These are phyloP conservation scores for Capsicum rhomboideum DNA, from an alignment of 257 asterid genomes.

Conservation along the genomic window DNA sequence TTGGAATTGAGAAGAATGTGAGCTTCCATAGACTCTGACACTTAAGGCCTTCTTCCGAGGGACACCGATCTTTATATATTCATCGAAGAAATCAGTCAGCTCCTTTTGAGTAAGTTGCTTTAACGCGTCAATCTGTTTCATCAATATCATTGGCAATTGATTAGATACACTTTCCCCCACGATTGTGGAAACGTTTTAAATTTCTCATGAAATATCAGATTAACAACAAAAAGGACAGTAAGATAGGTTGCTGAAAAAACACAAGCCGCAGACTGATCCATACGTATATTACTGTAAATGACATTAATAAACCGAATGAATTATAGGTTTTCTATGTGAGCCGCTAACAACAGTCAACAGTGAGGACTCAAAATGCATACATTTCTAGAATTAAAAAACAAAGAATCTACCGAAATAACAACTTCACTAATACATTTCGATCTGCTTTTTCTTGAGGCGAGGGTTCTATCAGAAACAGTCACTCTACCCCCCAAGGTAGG, in stretches of 20 bases:
- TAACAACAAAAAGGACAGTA: not conserved
- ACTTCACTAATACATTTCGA: not conserved
- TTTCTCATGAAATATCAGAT: not conserved
- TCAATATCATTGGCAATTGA: not conserved
- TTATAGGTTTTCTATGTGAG: not conserved
- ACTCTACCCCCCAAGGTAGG: not conserved
- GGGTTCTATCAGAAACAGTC: not conserved
- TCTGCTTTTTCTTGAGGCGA: not conserved
- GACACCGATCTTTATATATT: conserved; percentile 52
- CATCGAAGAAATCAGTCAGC: conserved; percentile 58
- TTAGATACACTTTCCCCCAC: not conserved
- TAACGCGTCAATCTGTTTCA: conserved; percentile 48
- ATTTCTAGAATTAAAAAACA: not conserved
- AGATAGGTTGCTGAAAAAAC: not conserved
- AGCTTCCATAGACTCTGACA: conserved; percentile 52
- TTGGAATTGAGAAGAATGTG: conserved; percentile 47
- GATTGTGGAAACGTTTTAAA: not conserved
- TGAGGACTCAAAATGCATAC: not conserved
- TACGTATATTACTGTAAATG: not conserved
- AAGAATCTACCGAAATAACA: not conserved
- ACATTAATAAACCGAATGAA: not conserved
- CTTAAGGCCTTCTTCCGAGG: conserved; percentile 45
- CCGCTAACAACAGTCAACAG: not conserved
- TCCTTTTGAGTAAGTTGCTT: conserved; percentile 51
- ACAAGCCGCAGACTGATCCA: not conserved